These are phyloP conservation scores for Populus pruinosa DNA, from an alignment of 345 rosid species.

Conservation along the genomic window DNA sequence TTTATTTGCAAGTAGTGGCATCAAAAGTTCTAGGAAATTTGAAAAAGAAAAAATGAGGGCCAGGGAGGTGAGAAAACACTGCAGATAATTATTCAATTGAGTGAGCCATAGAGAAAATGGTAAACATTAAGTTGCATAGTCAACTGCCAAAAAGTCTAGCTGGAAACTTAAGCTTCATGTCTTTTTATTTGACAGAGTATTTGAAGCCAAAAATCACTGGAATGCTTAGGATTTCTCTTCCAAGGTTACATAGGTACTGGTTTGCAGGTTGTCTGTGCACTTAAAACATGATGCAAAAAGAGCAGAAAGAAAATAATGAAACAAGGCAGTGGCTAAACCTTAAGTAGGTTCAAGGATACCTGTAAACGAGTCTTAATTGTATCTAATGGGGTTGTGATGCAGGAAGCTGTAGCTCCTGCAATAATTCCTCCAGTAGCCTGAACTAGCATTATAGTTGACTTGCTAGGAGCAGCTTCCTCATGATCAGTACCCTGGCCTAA, in stretches of 20 bases:
- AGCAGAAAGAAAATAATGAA: background rate
- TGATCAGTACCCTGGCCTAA: constrained; percentile 55
- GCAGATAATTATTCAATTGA: background rate
- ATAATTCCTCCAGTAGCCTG: constrained; percentile 91
- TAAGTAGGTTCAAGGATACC: constrained; percentile 42
- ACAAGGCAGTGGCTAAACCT: constrained; percentile 1
- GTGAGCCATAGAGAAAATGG: background rate
- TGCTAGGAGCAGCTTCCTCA: constrained; percentile 47
- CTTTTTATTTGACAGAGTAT: background rate
- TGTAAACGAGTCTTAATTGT: constrained; percentile 93
- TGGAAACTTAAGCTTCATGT: background rate
- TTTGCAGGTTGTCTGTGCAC: background rate
- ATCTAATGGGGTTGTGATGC: constrained; percentile 91
- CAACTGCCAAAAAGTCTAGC: background rate
- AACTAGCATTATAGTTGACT: constrained; percentile 57
- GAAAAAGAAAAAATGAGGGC: background rate
- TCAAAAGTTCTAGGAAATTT: background rate
- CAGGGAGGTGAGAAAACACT: background rate
- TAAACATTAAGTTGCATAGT: background rate
- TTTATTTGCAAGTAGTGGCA: background rate
- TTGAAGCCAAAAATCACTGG: background rate
- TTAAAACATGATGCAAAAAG: background rate
- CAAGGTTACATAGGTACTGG: background rate
- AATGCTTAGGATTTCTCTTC: background rate
- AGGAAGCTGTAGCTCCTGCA: constrained; percentile 94